Evolutionary conservation across 495 filamentous ascomycete genomes (phyloP).

Genomic region (Parathielavia appendiculata): DNA sequence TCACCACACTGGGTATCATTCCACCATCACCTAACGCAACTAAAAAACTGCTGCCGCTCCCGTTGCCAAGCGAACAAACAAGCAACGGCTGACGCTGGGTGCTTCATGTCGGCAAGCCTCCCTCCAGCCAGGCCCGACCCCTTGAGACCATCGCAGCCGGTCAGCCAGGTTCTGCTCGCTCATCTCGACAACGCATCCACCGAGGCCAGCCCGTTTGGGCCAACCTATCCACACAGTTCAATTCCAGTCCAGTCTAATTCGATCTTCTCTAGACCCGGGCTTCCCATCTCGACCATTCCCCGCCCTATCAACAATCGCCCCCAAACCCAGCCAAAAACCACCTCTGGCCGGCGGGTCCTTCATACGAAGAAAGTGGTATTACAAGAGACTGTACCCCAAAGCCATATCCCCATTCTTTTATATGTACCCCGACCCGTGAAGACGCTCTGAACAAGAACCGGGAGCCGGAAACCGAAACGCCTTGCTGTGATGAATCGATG

Average conservation of each 20-base stretch:
- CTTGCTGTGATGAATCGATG: slow-evolving; percentile 1
- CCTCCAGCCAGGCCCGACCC: too few relatives aligned
- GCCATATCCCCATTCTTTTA: neutral
- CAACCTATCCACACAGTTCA: too few relatives aligned
- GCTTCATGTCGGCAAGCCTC: too few relatives aligned
- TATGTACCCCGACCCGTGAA: neutral
- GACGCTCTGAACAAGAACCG: neutral
- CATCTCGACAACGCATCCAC: too few relatives aligned
- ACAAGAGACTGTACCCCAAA: neutral
- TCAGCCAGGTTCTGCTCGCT: too few relatives aligned
- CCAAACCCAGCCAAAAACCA: neutral
- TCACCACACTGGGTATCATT: slow-evolving; percentile 4
- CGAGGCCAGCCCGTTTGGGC: too few relatives aligned
- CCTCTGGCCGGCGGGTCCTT: neutral
- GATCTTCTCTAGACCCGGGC: too few relatives aligned
- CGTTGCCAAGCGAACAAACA: neutral
- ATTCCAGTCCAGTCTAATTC: too few relatives aligned
- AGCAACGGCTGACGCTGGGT: neutral
- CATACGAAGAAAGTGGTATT: neutral
- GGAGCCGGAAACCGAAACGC: slow-evolving; percentile 1
- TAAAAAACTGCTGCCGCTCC: neutral
- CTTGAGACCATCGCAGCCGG: too few relatives aligned
- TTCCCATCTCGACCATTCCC: too few relatives aligned
- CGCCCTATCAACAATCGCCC: too few relatives aligned
- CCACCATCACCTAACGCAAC: slow-evolving; percentile 1